Conservation (phyloP, 2,329 filamentous ascomycete genomes). For the Cylindrodendrum hubeiense region DNA sequence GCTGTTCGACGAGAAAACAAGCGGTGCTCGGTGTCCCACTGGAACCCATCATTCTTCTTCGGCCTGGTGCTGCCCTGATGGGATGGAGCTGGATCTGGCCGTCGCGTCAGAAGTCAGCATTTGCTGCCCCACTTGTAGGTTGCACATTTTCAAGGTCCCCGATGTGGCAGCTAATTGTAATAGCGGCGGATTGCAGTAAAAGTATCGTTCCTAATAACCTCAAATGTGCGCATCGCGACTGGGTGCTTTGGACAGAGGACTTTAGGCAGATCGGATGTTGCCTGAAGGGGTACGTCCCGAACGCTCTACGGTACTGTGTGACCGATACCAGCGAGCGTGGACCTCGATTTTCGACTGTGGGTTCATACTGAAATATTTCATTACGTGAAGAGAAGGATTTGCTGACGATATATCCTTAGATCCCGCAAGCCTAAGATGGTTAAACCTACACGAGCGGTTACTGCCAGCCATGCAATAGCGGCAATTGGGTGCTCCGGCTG, state of each 20-base stretch:
- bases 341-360: not conserved
- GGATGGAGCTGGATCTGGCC: constrained; percentile 16
- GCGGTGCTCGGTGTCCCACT: constrained; percentile 11
- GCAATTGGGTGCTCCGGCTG: not conserved
- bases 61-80: constrained; percentile 30
- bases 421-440: not conserved
- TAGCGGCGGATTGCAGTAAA: constrained; percentile 22
- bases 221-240: constrained; percentile 16
- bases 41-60: constrained; percentile 21
- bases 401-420: not conserved
- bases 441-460: not conserved
- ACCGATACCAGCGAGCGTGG: not conserved
- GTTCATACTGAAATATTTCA: not conserved
- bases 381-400: not conserved
- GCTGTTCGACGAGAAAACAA: not conserved
- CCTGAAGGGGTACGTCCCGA: constrained; percentile 26
- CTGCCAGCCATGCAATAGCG: not conserved
- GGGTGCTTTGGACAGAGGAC: constrained; percentile 28
- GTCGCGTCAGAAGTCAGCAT: constrained; percentile 15
- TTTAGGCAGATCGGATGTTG: constrained; percentile 28
- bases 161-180: not conserved
- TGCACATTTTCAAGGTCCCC: not conserved
- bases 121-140: constrained; percentile 30
- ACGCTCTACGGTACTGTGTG: constrained; percentile 15
- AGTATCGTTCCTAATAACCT: constrained; percentile 21